Evolutionary conservation across 148 eudicot genomes (phyloP).

Genomic region (Arbutus unedo): DNA sequence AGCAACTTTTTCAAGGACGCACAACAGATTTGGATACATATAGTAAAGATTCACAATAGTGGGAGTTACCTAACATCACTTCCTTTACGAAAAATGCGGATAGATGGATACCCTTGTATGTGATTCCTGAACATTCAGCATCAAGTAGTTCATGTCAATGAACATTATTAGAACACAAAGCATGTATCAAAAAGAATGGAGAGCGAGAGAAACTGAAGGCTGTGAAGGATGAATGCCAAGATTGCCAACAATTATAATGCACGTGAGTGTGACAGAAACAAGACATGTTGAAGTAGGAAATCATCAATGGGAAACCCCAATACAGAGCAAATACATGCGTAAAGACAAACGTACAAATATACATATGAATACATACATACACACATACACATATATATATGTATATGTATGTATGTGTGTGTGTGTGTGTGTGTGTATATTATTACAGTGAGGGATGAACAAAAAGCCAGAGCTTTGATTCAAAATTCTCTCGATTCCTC

Average conservation of each 20-base stretch:
- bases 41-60: conserved; percentile 6
- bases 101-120: conserved; percentile 94
- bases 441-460: too few species aligned
- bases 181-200: background rate
- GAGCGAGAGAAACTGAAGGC: conserved; percentile 1
- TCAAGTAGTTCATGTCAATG: conserved; percentile 18
- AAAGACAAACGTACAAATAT: background rate
- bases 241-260: background rate
- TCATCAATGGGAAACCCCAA: conserved; percentile 7
- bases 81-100: conserved; percentile 93
- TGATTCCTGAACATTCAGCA: conserved; percentile 67
- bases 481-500: too few species aligned
- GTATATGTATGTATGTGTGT: too few species aligned
- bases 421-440: too few species aligned
- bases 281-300: background rate
- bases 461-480: too few species aligned
- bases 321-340: background rate
- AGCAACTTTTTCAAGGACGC: background rate
- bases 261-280: background rate
- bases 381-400: too few species aligned
- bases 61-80: conserved; percentile 55
- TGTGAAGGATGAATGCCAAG: conserved; percentile 10
- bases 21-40: background rate
- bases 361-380: too few species aligned
- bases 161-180: background rate